Conservation (phyloP, 805 yeast species). For the Lipomyces oligophaga region DNA sequence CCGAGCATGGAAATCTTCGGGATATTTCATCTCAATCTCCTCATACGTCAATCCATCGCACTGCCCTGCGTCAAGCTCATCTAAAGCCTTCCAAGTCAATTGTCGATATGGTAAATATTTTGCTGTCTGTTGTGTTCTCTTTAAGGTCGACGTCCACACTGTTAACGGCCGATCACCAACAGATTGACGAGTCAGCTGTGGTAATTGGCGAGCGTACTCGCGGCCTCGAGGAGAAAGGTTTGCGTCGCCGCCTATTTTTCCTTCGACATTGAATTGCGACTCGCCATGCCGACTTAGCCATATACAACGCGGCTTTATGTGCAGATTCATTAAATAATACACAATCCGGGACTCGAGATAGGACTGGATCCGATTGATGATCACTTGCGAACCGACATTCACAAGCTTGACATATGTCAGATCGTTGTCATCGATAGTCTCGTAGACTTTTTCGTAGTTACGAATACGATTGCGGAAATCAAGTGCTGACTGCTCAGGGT, state of each 20-base stretch:
- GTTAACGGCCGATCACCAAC: conserved; percentile 58
- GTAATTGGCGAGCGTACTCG: conserved; percentile 76
- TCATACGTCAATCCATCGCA: conserved; percentile 97
- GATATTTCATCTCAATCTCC: conserved; percentile 77
- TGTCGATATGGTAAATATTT: conserved; percentile 73
- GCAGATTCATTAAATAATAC: conserved; percentile 92
- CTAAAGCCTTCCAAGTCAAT: conserved; percentile 93
- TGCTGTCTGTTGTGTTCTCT: conserved; percentile 90
- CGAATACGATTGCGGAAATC: conserved; percentile 74
- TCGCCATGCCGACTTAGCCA: conserved; percentile 97
- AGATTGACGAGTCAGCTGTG: conserved; percentile 65
- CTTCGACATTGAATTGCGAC: conserved; percentile 83
- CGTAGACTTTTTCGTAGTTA: conserved; percentile 69
- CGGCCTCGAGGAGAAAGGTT: conserved; percentile 78
- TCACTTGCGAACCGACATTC: conserved; percentile 82
- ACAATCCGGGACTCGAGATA: conserved; percentile 90
- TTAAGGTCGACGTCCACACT: conserved; percentile 93
- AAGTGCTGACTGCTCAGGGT: conserved; percentile 64
- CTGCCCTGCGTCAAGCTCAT: conserved; percentile 94
- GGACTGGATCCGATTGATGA: conserved; percentile 80
- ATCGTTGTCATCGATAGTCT: conserved; percentile 60
- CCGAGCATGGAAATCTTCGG: conserved; percentile 92
- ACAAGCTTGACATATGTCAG: conserved; percentile 82
- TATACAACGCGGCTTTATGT: conserved; percentile 84
- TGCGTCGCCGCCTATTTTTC: conserved; percentile 95